These are phyloP conservation scores for Marasmius sp. DNA, from an alignment of 1,284 basidiomycete species.

Conservation along the genomic window DNA sequence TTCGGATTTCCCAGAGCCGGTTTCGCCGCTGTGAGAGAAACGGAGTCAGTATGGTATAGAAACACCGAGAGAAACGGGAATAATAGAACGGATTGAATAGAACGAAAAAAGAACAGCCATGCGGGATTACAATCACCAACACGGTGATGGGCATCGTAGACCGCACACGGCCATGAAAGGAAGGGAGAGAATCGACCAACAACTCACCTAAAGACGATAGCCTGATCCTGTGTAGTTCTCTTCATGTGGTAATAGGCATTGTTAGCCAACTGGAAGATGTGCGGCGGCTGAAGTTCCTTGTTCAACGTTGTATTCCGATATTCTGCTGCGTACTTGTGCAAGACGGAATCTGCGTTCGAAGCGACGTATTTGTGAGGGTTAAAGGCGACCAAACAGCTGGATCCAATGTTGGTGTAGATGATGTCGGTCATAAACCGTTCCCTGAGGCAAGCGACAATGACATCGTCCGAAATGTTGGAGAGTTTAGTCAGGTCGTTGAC, in stretches of 20 bases:
- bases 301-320: constrained; percentile 64
- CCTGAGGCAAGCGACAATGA: constrained; percentile 78
- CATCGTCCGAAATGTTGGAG: constrained; percentile 68
- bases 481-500: constrained; percentile 65
- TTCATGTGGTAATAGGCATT: constrained; percentile 97
- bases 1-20: constrained; percentile 93
- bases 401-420: constrained; percentile 79
- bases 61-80: not conserved
- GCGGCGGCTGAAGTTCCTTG: constrained; percentile 61
- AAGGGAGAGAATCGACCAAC: constrained; percentile 26
- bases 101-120: not conserved
- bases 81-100: not conserved
- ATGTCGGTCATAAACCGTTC: constrained; percentile 84
- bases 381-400: constrained; percentile 74
- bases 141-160: not conserved
- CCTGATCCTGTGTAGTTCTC: constrained; percentile 91
- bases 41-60: not conserved
- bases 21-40: constrained; percentile 71
- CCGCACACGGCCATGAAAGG: not conserved
- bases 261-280: constrained; percentile 88
- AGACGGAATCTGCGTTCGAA: constrained; percentile 76
- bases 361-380: constrained; percentile 89
- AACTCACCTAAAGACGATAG: constrained; percentile 74
- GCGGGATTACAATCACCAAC: not conserved
- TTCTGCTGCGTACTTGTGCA: constrained; percentile 82